Evolutionary conservation across 2,329 filamentous ascomycete species (phyloP).

Genomic region (Ceratocystiopsis sp.): DNA sequence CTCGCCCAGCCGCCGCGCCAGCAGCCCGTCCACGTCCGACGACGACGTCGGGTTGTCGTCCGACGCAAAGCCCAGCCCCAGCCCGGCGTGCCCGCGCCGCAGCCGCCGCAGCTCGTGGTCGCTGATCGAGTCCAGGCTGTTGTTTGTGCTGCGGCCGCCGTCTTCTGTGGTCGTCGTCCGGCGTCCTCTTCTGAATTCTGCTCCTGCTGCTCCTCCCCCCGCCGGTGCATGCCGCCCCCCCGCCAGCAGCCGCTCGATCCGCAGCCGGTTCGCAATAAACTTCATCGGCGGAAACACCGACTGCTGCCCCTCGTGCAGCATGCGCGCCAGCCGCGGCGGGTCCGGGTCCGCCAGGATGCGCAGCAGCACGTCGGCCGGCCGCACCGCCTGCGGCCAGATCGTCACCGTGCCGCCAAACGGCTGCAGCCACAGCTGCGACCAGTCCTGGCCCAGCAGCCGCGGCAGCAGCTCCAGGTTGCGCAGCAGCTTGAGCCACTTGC

Average conservation of each 20-base stretch:
- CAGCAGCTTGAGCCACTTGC: constrained; percentile 93
- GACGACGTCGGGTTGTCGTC: not conserved
- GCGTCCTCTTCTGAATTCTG: no score
- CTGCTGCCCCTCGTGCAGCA: constrained; percentile 83
- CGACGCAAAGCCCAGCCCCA: not conserved
- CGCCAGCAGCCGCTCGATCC: constrained; percentile 58
- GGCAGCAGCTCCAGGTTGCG: constrained; percentile 84
- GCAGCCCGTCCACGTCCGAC: not conserved
- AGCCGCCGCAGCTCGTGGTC: not conserved
- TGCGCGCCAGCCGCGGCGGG: constrained; percentile 55
- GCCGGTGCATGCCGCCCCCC: constrained; percentile 29
- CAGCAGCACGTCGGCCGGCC: constrained; percentile 53
- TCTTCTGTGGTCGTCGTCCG: no score
- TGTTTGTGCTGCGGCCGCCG: not conserved
- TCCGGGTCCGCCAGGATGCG: constrained; percentile 77
- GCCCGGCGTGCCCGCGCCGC: not conserved
- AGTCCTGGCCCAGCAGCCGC: constrained; percentile 81
- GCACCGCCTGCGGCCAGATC: constrained; percentile 73
- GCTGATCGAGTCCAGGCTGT: constrained; percentile 5
- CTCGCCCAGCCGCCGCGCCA: no score
- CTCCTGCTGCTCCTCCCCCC: no score
- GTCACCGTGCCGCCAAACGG: constrained; percentile 89
- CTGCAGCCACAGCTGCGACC: constrained; percentile 93
- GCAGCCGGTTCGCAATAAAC: constrained; percentile 76
- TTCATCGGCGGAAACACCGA: constrained; percentile 82